Evolutionary conservation across 1,139 yeast genomes (phyloP), one percentile per base, ranked within the genome.

Genomic region (Suhomyces yuchorum): DNA sequence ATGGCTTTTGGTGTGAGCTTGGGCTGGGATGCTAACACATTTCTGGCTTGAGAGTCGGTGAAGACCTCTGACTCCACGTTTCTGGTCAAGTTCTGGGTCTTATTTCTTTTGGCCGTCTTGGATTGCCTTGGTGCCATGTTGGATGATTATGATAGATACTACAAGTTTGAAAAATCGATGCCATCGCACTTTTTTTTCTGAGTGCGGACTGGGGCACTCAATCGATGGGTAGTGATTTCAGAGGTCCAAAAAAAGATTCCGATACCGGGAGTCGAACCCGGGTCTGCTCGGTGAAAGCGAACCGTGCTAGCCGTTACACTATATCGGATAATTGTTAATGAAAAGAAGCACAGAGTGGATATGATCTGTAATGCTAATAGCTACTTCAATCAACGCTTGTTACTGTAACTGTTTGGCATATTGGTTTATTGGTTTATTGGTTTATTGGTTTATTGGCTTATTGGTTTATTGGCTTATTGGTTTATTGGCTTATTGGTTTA

Each of bases 221-320:
- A 3, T 30, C 15, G 19, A 30, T 26, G 30, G 30, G 30, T 4
- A 20, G 23, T 20, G 8, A 26, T 7, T 9, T 26, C n/a, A 12
- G 30, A 9, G 18, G 18, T 30, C 9, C 18, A 20, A 44, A 47
- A 66, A 55, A 42, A 52, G 49, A 48, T 79, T 82, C 86, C 87
- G 85, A 80, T 81, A 77, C 86, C 82, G 86, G 87, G 87, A 81
- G 84, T 82, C 85, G 86, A 82, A 82, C 86, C 86, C 87, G 82
- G 87, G 84, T 79, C 76, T 81, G 85, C 85, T 78, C 86, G 84
- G 87, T 81, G 86, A 82, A 80, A 82, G 85, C 84, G 86, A 78
- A 81, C 85, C 85, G 86, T 82, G 87, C 83, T 82, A 82, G 82
- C 87, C 87, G 84, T 81, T 82, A 82, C 86, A 82, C 87, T 78